A percentile compares a stretch with the other conserved stretches of the same genome.
These are phyloP conservation scores for Phyllosticta ampelicida DNA, from an alignment of 2,329 filamentous ascomycete species.

Conservation along the genomic window DNA sequence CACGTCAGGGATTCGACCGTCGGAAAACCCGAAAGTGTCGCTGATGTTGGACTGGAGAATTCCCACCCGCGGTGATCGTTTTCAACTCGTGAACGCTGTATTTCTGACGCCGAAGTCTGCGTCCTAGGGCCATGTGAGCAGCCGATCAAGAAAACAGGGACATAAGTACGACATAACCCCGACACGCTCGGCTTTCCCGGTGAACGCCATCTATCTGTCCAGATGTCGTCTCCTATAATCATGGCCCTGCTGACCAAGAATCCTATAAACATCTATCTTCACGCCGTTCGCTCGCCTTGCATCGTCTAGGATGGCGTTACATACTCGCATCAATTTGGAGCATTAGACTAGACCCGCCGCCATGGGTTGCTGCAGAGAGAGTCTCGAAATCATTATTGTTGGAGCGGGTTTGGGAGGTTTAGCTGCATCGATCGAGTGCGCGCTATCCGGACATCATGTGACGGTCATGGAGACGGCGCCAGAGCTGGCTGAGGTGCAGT, in stretches of 20 bases:
- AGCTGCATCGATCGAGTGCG: constrained; percentile 33
- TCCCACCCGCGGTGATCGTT: not conserved
- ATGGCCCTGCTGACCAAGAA: not conserved
- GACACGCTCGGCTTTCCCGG: not conserved
- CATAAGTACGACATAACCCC: not conserved
- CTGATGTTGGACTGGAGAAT: not conserved
- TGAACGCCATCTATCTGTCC: not conserved
- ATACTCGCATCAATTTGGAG: not conserved
- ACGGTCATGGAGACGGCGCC: constrained; percentile 33
- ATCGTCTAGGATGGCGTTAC: not conserved
- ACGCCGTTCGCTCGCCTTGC: not conserved
- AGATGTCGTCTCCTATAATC: not conserved
- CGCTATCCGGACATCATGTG: constrained; percentile 29
- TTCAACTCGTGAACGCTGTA: not conserved
- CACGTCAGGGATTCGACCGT: not conserved
- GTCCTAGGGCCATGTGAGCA: not conserved
- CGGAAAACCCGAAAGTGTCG: not conserved
- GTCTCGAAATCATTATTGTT: constrained; percentile 15
- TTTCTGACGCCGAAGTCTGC: not conserved
- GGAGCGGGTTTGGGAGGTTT: constrained; percentile 35
- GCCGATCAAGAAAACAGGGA: not conserved
- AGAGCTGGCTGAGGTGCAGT: constrained; percentile 32
- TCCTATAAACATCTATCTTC: not conserved
- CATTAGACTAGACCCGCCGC: not conserved
- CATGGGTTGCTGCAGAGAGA: not conserved